Evolutionary conservation across 2,329 filamentous ascomycete species (phyloP).

Genomic region (Pestalotiopsis sp.): DNA sequence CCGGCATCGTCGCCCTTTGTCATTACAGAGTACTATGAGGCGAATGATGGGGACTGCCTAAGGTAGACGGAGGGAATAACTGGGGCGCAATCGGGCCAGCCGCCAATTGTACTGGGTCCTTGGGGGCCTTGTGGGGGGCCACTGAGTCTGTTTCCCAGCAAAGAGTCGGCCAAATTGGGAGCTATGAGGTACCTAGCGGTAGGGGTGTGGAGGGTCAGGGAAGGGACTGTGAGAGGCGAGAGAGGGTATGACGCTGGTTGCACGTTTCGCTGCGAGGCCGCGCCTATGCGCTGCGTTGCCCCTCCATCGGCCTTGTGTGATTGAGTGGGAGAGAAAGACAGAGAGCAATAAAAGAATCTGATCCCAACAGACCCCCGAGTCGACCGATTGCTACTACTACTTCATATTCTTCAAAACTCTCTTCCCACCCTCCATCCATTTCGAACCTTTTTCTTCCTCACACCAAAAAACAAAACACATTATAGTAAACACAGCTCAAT

Average conservation of each 20-base stretch:
- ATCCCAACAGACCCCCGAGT: neutral
- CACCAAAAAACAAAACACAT: neutral
- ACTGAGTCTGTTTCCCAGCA: neutral
- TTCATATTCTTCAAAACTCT: slow-evolving; percentile 3
- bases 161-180: neutral
- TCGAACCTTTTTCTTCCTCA: neutral
- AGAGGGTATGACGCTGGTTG: slow-evolving; percentile 10
- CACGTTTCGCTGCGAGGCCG: neutral
- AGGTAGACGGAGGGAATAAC: neutral
- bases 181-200: neutral
- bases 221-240: neutral
- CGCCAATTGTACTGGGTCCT: neutral
- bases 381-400: neutral
- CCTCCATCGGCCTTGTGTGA: neutral
- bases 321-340: too few species aligned
- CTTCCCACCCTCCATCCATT: neutral
- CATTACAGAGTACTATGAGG: slow-evolving; percentile 3
- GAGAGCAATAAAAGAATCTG: slow-evolving; percentile 5
- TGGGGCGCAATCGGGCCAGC: slow-evolving; percentile 4
- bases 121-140: neutral
- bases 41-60: neutral
- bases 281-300: neutral
- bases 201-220: neutral
- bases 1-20: slow-evolving; percentile 8
- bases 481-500: slow-evolving; percentile 21